Evolutionary conservation across 495 filamentous ascomycete genomes (phyloP).

Genomic region (Hypoxylon rickii): DNA sequence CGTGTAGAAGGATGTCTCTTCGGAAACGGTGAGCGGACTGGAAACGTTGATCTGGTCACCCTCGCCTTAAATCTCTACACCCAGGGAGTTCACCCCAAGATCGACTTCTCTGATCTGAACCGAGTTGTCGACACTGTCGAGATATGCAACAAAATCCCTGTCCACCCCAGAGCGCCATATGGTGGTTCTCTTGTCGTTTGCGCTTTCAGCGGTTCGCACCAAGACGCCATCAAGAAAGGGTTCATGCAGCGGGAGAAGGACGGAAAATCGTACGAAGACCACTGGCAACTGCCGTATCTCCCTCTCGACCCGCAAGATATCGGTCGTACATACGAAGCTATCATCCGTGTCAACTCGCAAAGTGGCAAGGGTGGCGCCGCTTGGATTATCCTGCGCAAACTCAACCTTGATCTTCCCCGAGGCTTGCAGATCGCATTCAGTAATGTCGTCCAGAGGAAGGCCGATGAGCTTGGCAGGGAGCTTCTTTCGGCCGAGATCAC

Average conservation of each 20-base stretch:
- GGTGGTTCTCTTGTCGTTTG: neutral
- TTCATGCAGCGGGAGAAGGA: neutral
- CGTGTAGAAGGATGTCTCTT: constrained; percentile 94
- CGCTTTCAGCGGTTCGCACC: neutral
- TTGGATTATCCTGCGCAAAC: neutral
- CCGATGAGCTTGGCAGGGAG: neutral
- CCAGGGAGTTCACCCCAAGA: constrained; percentile 10
- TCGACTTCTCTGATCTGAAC: neutral
- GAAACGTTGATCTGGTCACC: constrained; percentile 95
- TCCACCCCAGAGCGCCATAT: neutral
- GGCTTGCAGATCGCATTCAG: neutral
- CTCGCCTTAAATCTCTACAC: constrained; percentile 68
- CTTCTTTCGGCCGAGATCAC: neutral
- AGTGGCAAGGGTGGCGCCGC: neutral
- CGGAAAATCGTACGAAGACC: neutral
- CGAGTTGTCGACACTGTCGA: neutral
- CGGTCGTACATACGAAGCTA: neutral
- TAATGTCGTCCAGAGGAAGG: neutral
- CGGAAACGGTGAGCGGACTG: constrained; percentile 93
- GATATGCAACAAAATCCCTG: neutral
- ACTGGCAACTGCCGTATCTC: neutral
- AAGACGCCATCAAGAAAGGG: neutral
- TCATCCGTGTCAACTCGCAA: neutral
- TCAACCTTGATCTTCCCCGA: neutral
- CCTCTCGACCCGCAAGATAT: neutral